phyloP scores from a whole-genome alignment of 352 stramenopile species.

The Pythium angustatum region DNA sequence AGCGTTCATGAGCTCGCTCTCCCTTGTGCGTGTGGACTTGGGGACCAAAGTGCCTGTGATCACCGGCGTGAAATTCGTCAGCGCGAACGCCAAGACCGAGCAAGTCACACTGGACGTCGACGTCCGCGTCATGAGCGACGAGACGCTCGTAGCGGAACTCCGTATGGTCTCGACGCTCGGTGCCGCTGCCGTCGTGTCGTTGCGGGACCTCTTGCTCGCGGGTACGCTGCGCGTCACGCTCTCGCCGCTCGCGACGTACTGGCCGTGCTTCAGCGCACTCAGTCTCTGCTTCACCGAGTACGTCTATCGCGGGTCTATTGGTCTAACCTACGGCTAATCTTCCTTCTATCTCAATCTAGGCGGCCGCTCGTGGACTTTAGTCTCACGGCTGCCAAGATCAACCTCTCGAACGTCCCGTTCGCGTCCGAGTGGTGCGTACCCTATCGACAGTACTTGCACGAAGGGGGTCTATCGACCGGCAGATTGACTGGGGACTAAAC shows the following conservation, averaged over 20 bases:
- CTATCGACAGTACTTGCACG: not conserved
- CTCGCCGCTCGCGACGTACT: constrained; percentile 58
- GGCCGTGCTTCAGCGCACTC: constrained; percentile 72
- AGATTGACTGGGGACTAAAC: too few relatives aligned
- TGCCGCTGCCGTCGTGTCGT: constrained; percentile 51
- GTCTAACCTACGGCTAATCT: not conserved
- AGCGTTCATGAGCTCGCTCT: constrained; percentile 67
- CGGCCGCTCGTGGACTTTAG: constrained; percentile 76
- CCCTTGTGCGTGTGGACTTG: constrained; percentile 57
- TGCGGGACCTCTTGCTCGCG: constrained; percentile 69
- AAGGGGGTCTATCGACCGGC: not conserved
- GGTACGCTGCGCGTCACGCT: constrained; percentile 76
- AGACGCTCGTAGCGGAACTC: constrained; percentile 60
- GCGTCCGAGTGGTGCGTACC: constrained; percentile 69
- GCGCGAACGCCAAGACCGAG: constrained; percentile 50
- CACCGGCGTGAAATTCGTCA: constrained; percentile 72
- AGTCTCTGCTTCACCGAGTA: constrained; percentile 77
- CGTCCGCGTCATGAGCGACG: constrained; percentile 60
- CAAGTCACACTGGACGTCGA: constrained; percentile 76
- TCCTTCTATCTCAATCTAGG: constrained; percentile 27
- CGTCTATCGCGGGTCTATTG: not conserved
- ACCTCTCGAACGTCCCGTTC: constrained; percentile 80
- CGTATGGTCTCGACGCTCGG: constrained; percentile 67
- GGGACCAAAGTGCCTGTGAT: constrained; percentile 61
- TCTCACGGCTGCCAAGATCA: constrained; percentile 81